These are phyloP conservation scores for Lentinula aciculospora DNA, from an alignment of 768 basidiomycete species.

Conservation along the genomic window DNA sequence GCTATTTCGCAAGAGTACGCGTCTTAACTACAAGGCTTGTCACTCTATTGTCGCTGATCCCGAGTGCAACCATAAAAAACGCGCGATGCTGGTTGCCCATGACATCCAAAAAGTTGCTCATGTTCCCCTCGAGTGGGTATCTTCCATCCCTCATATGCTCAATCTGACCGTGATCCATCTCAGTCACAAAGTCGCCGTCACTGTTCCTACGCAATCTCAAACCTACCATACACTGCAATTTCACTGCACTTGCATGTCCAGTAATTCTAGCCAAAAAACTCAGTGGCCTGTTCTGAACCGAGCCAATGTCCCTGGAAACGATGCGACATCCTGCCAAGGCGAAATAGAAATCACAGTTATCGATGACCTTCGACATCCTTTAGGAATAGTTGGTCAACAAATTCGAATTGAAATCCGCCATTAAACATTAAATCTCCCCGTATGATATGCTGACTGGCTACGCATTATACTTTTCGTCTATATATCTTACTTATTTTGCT, in stretches of 20 bases:
- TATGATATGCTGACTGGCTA: not conserved
- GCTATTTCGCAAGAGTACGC: not conserved
- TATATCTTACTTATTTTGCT: no score
- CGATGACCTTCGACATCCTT: not conserved
- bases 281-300: not conserved
- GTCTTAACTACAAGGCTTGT: not conserved
- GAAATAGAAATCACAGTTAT: not conserved
- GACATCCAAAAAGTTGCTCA: not conserved
- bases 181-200: not conserved
- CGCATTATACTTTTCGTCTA: not conserved
- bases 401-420: conserved; percentile 1
- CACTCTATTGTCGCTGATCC: conserved; percentile 6
- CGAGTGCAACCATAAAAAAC: not conserved
- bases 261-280: not conserved
- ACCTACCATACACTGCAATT: not conserved
- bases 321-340: not conserved
- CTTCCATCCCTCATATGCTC: no score
- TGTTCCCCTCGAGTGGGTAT: not conserved
- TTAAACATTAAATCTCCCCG: no score
- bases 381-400: conserved; percentile 1
- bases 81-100: not conserved
- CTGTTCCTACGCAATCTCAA: not conserved
- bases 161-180: not conserved
- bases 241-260: not conserved
- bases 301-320: not conserved